phyloP scores from a whole-genome alignment of 139 green algal genomes.

The Picochlorum sp. region DNA sequence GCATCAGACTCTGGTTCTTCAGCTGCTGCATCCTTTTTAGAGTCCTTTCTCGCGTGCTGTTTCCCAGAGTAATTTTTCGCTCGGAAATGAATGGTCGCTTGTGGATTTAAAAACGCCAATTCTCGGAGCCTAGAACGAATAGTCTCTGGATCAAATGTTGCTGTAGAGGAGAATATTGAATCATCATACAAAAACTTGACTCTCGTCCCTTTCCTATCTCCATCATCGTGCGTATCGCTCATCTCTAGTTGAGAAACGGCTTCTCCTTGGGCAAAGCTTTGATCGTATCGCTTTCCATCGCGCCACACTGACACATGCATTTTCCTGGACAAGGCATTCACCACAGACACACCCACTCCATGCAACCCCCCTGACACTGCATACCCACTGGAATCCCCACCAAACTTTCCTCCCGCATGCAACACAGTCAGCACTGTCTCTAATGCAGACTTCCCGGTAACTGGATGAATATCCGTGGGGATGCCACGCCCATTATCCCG shows the following conservation, averaged over 20 bases:
- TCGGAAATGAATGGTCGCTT: conserved; percentile 52
- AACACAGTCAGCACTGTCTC: conserved; percentile 84
- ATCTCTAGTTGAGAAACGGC: conserved; percentile 17
- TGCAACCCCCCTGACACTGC: conserved; percentile 86
- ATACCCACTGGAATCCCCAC: conserved; percentile 70
- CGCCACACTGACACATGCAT: conserved; percentile 71
- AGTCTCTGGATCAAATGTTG: conserved; percentile 67
- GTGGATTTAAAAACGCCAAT: conserved; percentile 91
- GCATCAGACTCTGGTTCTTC: background rate
- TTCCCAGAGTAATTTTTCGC: conserved; percentile 5
- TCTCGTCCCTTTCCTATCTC: conserved; percentile 40
- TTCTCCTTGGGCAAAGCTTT: conserved; percentile 61
- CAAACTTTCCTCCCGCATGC: conserved; percentile 98
- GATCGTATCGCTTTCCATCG: conserved; percentile 44
- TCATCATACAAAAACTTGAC: conserved; percentile 83
- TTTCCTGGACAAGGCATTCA: conserved; percentile 87
- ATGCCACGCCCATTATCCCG: conserved; percentile 89
- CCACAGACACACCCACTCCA: conserved; percentile 91
- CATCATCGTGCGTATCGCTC: conserved; percentile 13
- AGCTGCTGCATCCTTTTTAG: background rate
- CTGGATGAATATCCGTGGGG: conserved; percentile 80
- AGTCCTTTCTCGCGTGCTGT: background rate
- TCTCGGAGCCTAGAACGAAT: conserved; percentile 78
- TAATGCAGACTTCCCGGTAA: conserved; percentile 72
- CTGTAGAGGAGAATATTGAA: conserved; percentile 55